These are phyloP conservation scores for Xylariaceae sp. DNA, from an alignment of 2,329 filamentous ascomycete genomes.

Conservation along the genomic window DNA sequence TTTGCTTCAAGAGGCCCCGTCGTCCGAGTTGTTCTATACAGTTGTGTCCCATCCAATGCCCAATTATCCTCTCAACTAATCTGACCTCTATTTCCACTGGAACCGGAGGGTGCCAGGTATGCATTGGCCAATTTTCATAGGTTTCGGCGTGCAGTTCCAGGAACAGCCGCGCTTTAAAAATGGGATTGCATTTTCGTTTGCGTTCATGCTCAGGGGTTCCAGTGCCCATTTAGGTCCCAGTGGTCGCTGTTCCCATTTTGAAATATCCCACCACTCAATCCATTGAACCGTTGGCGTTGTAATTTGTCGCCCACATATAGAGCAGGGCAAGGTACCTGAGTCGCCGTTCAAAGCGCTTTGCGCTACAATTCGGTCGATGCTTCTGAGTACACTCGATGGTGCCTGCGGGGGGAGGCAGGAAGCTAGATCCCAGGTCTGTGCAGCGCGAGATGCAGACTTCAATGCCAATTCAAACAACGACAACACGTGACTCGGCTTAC, in stretches of 20 bases:
- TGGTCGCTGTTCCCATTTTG: background rate
- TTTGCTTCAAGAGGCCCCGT: background rate
- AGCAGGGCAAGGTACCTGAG: constrained; percentile 58
- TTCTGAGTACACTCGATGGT: constrained; percentile 48
- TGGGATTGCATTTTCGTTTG: constrained; percentile 31
- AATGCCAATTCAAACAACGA: constrained; percentile 61
- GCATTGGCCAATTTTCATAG: constrained; percentile 14
- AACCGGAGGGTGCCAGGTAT: constrained; percentile 10
- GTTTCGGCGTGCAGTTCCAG: constrained; percentile 24
- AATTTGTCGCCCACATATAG: constrained; percentile 56
- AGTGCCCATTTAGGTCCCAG: background rate
- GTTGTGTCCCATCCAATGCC: too few species aligned
- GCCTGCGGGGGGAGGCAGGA: constrained; percentile 51
- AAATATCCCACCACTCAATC: constrained; percentile 67
- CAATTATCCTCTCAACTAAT: too few species aligned
- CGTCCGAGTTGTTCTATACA: too few species aligned
- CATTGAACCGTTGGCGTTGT: constrained; percentile 62
- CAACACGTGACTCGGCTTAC: constrained; percentile 47
- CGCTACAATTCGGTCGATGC: constrained; percentile 49
- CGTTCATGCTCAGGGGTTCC: constrained; percentile 21
- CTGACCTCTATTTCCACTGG: too few species aligned
- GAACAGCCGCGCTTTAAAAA: constrained; percentile 34
- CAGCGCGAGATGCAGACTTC: constrained; percentile 52
- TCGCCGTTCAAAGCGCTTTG: constrained; percentile 50
- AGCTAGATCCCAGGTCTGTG: constrained; percentile 51